Evolutionary conservation across 2,329 filamentous ascomycete species (phyloP), one percentile per base, ranked within the genome.

Genomic region (Trichoderma brevicompactum): DNA sequence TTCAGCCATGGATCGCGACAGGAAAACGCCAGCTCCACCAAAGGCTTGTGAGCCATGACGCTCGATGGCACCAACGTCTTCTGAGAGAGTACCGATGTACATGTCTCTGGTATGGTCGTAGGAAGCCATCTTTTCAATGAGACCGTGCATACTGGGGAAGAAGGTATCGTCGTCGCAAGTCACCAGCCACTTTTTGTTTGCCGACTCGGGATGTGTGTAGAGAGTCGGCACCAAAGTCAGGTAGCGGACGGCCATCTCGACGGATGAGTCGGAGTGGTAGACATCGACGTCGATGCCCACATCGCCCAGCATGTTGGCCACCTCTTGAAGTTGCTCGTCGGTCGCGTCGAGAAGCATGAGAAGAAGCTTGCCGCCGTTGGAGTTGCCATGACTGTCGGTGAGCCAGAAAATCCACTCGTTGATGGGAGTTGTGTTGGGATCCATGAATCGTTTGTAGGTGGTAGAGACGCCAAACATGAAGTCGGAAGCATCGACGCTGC

Each of bases 121-220:
- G 5, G 79, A 74, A n/a, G 75, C 76, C 48, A 89, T 78, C 54
- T 79, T 82, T 43, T 83, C 77, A 3, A 83, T 77, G 12, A 89
- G 75, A 10, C 76, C 80, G 61, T 86, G 78, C 73, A 88, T 85
- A 65, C 82, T 87, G 5, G 83, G 81, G 78, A 89, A 89, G 72
- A 87, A 89, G 3, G 87, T 89, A 68, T 89, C 87, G 69, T 89
- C 87, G 69, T 89, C 86, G 72, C 87, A 88, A 13, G 85, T 81
- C 13, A 86, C 85, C 1, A 86, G 79, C 87, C 87, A 89, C 69
- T 84, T 86, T 74, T 82, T 85, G 36, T 72, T 73, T 28, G 71
- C 72, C 53, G 82, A 77, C 2, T 82, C 81, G 2, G 77, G 78
- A 68, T 86, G 83, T 59, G 81, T 80, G 75, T 83, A 87, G 12